These are phyloP conservation scores for Geotrichum australiense DNA, from an alignment of 1,139 yeast genomes.

Conservation along the genomic window DNA sequence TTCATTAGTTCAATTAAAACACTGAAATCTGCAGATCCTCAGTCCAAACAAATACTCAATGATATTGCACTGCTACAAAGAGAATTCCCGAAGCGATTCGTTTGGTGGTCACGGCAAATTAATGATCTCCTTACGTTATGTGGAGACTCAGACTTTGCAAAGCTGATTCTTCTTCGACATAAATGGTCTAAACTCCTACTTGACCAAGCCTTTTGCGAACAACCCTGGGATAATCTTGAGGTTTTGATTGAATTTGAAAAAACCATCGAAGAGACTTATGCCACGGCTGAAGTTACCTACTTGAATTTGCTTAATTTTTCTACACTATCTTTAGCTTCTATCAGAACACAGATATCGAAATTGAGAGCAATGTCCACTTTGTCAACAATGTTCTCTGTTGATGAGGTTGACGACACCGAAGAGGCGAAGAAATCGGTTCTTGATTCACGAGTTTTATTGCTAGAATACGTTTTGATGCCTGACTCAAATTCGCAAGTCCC, in stretches of 20 bases:
- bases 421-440: slow-evolving; percentile 19
- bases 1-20: slow-evolving; percentile 25
- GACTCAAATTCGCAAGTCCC: slow-evolving; percentile 20
- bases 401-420: not conserved
- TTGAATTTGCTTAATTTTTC: slow-evolving; percentile 45
- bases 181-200: slow-evolving; percentile 40
- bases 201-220: slow-evolving; percentile 33
- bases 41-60: slow-evolving; percentile 15
- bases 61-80: slow-evolving; percentile 15
- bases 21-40: slow-evolving; percentile 18
- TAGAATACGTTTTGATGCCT: slow-evolving; percentile 47
- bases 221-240: slow-evolving; percentile 28
- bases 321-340: slow-evolving; percentile 43
- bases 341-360: slow-evolving; percentile 59
- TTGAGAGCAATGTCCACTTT: slow-evolving; percentile 61
- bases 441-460: slow-evolving; percentile 35
- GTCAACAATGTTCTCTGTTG: slow-evolving; percentile 43
- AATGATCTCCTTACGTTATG: slow-evolving; percentile 10
- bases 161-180: slow-evolving; percentile 26
- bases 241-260: slow-evolving; percentile 25
- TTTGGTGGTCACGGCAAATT: slow-evolving; percentile 15
- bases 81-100: slow-evolving; percentile 9
- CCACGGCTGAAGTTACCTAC: slow-evolving; percentile 29
- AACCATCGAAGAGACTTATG: slow-evolving; percentile 20
- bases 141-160: slow-evolving; percentile 5